Evolutionary conservation across 495 filamentous ascomycete genomes (phyloP).

Genomic region (Aspergillus panamensis): DNA sequence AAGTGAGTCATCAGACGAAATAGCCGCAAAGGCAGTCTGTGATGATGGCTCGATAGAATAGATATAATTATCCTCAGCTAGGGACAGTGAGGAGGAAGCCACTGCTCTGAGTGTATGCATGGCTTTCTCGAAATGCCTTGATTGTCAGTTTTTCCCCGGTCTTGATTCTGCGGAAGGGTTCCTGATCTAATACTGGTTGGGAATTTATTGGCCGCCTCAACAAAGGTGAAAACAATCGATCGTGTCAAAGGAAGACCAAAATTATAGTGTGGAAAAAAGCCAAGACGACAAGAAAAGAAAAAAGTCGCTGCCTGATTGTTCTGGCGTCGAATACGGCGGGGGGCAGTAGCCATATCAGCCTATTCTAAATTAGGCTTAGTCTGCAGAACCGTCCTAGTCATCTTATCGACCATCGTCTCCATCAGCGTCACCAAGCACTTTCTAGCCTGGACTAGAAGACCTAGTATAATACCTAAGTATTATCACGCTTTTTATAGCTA

Average conservation of each 20-base stretch:
- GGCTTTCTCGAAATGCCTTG: background rate
- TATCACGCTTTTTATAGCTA: too few relatives aligned
- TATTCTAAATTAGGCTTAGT: too few relatives aligned
- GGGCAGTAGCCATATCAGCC: too few relatives aligned
- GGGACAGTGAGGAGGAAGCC: constrained; percentile 43
- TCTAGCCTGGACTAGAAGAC: too few relatives aligned
- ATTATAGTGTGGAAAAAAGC: background rate
- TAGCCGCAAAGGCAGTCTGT: constrained; percentile 41
- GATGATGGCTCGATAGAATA: constrained; percentile 43
- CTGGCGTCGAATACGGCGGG: background rate
- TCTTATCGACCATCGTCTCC: too few relatives aligned
- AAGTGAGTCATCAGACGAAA: constrained; percentile 56
- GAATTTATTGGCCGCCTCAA: background rate
- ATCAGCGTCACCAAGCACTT: too few relatives aligned
- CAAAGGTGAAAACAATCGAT: background rate
- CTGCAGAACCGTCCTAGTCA: background rate
- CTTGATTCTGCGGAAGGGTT: background rate
- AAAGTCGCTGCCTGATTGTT: background rate
- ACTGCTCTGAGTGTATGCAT: constrained; percentile 41
- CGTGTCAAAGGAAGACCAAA: background rate
- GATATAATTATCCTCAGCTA: constrained; percentile 49
- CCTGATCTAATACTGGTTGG: background rate
- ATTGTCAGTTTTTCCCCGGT: background rate
- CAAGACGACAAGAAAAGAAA: background rate
- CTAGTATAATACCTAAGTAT: too few relatives aligned